Evolutionary conservation across 2,329 filamentous ascomycete species (phyloP), one percentile per base, ranked within the genome.

Genomic region (Fusarium anguioides): DNA sequence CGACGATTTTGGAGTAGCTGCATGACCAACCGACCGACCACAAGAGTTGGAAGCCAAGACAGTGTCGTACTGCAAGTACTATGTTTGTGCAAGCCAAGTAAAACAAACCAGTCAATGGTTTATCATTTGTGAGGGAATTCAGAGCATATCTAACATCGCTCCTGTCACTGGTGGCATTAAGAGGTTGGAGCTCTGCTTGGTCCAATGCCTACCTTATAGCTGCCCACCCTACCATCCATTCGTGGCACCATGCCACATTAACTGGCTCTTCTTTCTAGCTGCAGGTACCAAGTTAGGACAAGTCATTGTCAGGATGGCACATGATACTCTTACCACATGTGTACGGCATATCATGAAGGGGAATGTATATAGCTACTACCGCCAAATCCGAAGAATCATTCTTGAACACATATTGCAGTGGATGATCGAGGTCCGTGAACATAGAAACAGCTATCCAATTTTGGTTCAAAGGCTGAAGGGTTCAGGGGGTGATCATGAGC

Each of bases 211-310:
- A n/a, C n/a, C n/a, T 31, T 35, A 42, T 31, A 15, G 29, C 29
- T 31, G 29, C 29, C 57, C 51, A 47, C 46, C 39, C 48, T 41
- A 17, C 48, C 15, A 40, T 47, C 44, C 55, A 56, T 52, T 50
- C 39, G 60, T 68, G 60, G 64, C 65, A 62, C 50, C 39, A 68
- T 58, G 50, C 50, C 39, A 68, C 54, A 47, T 55, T 45, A 29
- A 51, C 58, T 63, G 27, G 26, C 42, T 51, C 50, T 48, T 68
- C 60, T 49, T 48, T 68, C 60, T 49, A 66, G 60, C 65, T 68
- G 65, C 65, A 69, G 65, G 65, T 68, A 68, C 65, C 65, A 47
- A 61, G 64, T 68, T 60, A 46, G 64, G 65, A 66, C 60, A 68
- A 66, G 65, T 66, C 60, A 31, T 51, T 56, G 20, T 44, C 23